Percentiles rank a stretch among this genome's conserved stretches.
These are phyloP conservation scores for Cladosporium sp. DNA, from an alignment of 2,329 filamentous ascomycete genomes.

Conservation along the genomic window DNA sequence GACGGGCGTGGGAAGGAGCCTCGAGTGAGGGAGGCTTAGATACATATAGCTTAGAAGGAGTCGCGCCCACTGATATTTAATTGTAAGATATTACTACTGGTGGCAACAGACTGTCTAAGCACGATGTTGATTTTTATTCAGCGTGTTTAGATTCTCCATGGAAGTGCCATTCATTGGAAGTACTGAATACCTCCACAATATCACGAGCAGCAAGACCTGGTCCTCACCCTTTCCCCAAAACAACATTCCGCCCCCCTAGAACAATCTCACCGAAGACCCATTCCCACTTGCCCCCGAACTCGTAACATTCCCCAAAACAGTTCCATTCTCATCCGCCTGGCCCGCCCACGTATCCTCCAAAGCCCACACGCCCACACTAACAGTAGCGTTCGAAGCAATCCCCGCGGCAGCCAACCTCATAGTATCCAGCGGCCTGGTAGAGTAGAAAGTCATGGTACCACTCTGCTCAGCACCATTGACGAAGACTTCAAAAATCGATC, in stretches of 20 bases:
- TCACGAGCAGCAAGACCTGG: no score
- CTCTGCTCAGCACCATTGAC: conserved; percentile 48
- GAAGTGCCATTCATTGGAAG: no score
- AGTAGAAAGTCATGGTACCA: conserved; percentile 50
- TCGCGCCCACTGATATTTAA: no score
- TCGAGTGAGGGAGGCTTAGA: no score
- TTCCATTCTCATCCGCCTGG: conserved; percentile 27
- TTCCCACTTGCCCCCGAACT: conserved; percentile 1
- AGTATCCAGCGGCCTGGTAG: conserved; percentile 38
- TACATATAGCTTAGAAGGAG: no score
- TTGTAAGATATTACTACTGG: no score
- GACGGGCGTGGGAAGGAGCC: no score
- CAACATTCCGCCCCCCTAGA: background rate
- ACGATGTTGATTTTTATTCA: no score
- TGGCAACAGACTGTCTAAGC: no score
- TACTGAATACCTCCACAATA: no score
- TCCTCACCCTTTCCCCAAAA: no score
- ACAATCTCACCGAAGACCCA: background rate
- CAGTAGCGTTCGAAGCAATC: conserved; percentile 33
- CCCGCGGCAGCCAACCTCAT: conserved; percentile 34
- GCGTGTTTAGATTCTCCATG: no score
- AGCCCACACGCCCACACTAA: conserved; percentile 37
- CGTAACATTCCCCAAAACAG: conserved; percentile 34
- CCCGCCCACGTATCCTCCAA: conserved; percentile 36
- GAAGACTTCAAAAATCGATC: conserved; percentile 53